Evolutionary conservation across 441 rosid genomes (phyloP), one percentile per base, ranked within the genome.

Genomic region (Erodium texanum): DNA sequence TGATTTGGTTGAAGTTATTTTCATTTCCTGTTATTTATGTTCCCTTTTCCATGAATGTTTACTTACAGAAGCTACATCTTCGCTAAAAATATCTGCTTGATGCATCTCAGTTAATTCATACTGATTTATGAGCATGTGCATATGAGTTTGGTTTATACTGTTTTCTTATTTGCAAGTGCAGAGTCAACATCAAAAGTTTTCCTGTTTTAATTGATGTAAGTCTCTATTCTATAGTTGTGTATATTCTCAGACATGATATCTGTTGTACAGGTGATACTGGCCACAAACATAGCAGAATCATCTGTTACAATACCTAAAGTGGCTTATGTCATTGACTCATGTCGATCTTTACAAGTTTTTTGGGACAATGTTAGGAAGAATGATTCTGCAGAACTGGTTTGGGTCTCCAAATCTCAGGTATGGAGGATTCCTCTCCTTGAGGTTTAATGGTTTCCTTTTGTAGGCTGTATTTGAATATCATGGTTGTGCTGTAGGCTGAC

Each of bases 321-420:
- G 62, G 98, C 97, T 52, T 89, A 78, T 76, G 92, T 93, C 76
- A 87, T 93, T 74, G 98, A 93, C 78, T 87, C 97, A 43, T 89
- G 98, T 76, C 88, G 97, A 62, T 90, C 97, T 73, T 83, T 93
- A 76, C 89, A 90, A 87, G 92, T 93, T 41, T 87, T 80, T 79
- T 93, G 98, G 98, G 94, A 90, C 62, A 20, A 36, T 66, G 68
- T 63, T 59, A 76, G 83, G 68, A 84, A 84, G 84, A 82, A 69
- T 56, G 97, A 93, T 70, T 74, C 89, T 75, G 77, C 89, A 19
- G 80, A 89, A 82, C 94, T 90, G 78, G 87, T 82, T 70, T 89
- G 98, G 98, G 84, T 89, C 74, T 93, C 98, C 69, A 85, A 83
- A 74, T 90, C 98, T 82, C 98, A 90, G 95, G 97, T 93, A 86